Base-by-base conservation (phyloP, 2,329 filamentous ascomycete genomes). In the Stagonosporopsis tanaceti region DNA sequence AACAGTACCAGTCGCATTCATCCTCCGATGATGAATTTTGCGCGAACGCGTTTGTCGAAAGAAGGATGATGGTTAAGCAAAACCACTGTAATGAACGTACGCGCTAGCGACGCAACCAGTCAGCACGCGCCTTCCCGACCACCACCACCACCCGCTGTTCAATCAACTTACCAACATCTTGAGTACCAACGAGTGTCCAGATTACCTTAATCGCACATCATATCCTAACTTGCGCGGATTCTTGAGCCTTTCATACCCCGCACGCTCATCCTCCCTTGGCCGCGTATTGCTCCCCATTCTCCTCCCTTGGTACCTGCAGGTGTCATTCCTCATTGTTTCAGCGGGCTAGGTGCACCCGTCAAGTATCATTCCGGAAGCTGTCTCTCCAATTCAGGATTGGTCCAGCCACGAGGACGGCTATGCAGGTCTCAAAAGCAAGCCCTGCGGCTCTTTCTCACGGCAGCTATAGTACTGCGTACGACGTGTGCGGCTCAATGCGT, bases 321-420 rank as follows among this genome's bases (percentile, higher is more conserved):
- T 62, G 56, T 60, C 60, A 60, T 60, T 62, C 57, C 57, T 53
- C 57, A 22, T 53, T 48, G 50, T 41, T 46, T 57, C 47, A 47
- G 50, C 48, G 47, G 28, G 32, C 47, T 35, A 47, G 22, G 48
- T 27, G 42, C 53, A 60, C 50, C 50, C 48, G 47, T 57, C 34
- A 47, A 47, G 35, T 47, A 45, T 62, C 57, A 62, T 60, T 62
- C 57, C 57, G 55, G 50, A 47, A 37, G 20, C 35, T 53, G 57
- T 57, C 40, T 60, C 37, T 47, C 57, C 51, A 48, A 39, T 48
- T 48, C 28, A 47, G 57, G 53, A 47, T 32, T 34, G 27, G 22
- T 39, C 44, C 39, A 50, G 51, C 54, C 54, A 55, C 54, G 54
- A 53, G 59, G 54, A 48, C 47, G 54, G 27, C 32, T 48, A 52